Base-by-base conservation (phyloP, 305 asterid species). In the Caryopteris hybrid region DNA sequence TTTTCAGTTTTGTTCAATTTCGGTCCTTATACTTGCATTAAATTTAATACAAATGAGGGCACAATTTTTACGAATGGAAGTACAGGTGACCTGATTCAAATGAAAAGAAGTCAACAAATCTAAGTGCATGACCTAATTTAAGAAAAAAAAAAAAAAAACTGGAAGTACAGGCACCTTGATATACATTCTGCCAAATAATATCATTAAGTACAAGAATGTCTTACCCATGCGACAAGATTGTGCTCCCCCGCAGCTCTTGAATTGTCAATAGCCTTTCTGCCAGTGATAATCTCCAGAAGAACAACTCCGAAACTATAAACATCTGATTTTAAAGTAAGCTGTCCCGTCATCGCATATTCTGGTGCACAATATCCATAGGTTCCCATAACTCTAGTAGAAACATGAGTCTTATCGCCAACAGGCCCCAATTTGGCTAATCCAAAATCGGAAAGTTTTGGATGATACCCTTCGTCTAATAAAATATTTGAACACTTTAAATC, bases 251-350 rank as follows among this genome's bases (percentile, higher is more conserved):
- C 83, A 34, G 73, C 76, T 71, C 74, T 77, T 53, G 86, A 74
- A 42, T 78, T 73, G 78, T 82, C 90, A 17, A 84, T 80, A 20
- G 90, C 88, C 68, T 68, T 82, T 72, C 85, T 78, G 54, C 93
- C 93, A 3, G 90, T 84, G 50, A 86, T 84, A 38, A 86, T 82
- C 80, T 86, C 90, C 45, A 86, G 69, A 62, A 86, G 88, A 46
- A 86, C 90, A 9, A 86, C 93, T 39, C 93, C 93, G 6, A 84
- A 86, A 61, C 93, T 84, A 69, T 86, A 86, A 23, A 86, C 88
- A 25, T 86, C 90, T 0, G 85, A 79, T 73, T 78, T 82, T 43
- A 84, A 53, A 3, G 93, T 80, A 39, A 84, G 86, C 66, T 78
- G 84, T 69, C 93, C 90, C 12, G 83, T 80, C 90, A 84, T 82